Conservation (phyloP, 306 rosid species). For the Castanospermum australe region DNA sequence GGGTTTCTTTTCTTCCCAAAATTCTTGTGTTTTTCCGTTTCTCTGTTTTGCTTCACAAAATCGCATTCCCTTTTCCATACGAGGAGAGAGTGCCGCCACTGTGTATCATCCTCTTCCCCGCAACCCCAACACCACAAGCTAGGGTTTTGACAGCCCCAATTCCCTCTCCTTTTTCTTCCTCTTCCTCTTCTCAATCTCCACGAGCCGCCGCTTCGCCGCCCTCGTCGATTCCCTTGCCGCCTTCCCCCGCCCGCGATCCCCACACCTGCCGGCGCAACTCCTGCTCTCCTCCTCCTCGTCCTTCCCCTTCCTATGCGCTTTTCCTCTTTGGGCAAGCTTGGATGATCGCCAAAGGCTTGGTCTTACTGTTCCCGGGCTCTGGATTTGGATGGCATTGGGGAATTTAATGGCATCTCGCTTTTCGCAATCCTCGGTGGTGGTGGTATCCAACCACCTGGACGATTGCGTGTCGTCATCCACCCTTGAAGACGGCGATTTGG, state of each 20-base stretch:
- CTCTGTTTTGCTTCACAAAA: too few species aligned
- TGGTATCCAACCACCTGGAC: conserved; percentile 61
- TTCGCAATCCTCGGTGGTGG: conserved; percentile 77
- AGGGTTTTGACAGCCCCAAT: too few species aligned
- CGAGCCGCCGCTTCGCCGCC: not conserved
- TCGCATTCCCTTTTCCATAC: not conserved
- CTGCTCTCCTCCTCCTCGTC: not conserved
- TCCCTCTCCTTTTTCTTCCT: not conserved
- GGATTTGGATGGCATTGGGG: conserved; percentile 99
- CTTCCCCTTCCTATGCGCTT: not conserved
- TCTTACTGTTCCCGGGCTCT: conserved; percentile 24
- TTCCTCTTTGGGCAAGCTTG: conserved; percentile 5
- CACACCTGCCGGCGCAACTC: too few species aligned
- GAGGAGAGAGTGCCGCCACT: not conserved
- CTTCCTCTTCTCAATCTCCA: too few species aligned
- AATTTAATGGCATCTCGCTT: conserved; percentile 92
- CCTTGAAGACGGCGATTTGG: conserved; percentile 47
- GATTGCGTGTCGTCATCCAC: conserved; percentile 41
- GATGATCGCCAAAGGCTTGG: conserved; percentile 34
- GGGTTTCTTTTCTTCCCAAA: too few species aligned
- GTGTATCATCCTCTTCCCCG: not conserved
- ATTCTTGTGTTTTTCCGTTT: too few species aligned
- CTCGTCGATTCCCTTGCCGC: too few species aligned
- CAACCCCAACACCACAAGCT: too few species aligned
- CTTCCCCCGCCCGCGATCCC: too few species aligned